phyloP scores from a whole-genome alignment of 164 flowering plant species.

The Paratinospora sagittata region DNA sequence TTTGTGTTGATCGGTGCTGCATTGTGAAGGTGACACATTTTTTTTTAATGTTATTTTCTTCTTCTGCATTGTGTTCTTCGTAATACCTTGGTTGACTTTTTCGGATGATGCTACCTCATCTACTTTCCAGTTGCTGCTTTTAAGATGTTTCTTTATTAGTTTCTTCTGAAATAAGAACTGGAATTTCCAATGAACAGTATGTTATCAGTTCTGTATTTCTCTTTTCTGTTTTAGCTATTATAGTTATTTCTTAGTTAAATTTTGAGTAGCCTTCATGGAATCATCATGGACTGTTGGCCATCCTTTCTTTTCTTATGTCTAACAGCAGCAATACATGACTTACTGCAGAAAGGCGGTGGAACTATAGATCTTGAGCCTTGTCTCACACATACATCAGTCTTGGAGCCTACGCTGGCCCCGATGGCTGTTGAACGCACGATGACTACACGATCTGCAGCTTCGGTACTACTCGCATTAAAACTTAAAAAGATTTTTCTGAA shows the following conservation, averaged over 20 bases:
- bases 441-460: conserved; percentile 98
- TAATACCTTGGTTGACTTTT: neutral
- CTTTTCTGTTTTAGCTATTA: neutral
- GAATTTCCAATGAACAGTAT: neutral
- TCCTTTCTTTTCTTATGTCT: neutral
- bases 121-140: neutral
- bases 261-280: neutral
- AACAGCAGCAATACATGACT: neutral
- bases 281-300: neutral
- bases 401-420: conserved; percentile 99
- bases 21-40: conserved; percentile 41
- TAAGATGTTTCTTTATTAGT: neutral
- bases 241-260: neutral
- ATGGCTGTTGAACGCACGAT: conserved; percentile 90
- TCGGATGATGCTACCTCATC: neutral
- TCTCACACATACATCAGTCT: conserved; percentile 75
- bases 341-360: conserved; percentile 86
- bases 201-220: neutral
- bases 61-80: neutral
- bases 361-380: conserved; percentile 88
- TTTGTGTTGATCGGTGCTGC: conserved; percentile 86
- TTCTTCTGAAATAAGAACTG: neutral
- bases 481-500: neutral
- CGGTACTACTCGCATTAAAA: conserved; percentile 37
- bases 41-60: neutral